Conservation (phyloP, 202 grass and related monocot genomes). For the Hordeum pubiflorum region DNA sequence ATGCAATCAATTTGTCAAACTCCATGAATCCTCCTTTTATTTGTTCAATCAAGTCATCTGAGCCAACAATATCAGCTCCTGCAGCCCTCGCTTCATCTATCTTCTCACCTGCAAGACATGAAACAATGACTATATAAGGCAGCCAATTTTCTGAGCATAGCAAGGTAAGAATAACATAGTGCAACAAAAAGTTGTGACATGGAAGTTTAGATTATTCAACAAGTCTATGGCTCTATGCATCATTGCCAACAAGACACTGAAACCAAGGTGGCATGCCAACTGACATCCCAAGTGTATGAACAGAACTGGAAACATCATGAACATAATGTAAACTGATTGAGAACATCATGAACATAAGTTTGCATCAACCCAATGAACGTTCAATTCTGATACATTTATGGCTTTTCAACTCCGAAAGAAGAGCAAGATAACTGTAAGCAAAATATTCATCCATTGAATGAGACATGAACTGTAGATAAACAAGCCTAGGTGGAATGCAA, state of each 20-base stretch:
- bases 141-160: neutral
- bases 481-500: neutral
- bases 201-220: neutral
- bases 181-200: neutral
- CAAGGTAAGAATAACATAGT: neutral
- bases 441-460: neutral
- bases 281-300: neutral
- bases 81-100: slow-evolving; percentile 89
- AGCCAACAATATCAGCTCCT: slow-evolving; percentile 86
- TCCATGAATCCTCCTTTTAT: slow-evolving; percentile 98
- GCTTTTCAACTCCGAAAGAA: neutral
- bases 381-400: neutral
- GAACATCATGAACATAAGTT: neutral
- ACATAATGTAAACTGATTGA: neutral
- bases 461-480: neutral
- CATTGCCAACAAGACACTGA: neutral
- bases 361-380: neutral
- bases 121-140: neutral
- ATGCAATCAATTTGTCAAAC: slow-evolving; percentile 96
- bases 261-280: neutral
- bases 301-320: neutral
- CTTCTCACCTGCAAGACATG: slow-evolving; percentile 67
- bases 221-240: neutral
- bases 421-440: neutral
- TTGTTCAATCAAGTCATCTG: slow-evolving; percentile 86